Evolutionary conservation across 306 rosid species (phyloP).

Genomic region (Quercus wislizeni): DNA sequence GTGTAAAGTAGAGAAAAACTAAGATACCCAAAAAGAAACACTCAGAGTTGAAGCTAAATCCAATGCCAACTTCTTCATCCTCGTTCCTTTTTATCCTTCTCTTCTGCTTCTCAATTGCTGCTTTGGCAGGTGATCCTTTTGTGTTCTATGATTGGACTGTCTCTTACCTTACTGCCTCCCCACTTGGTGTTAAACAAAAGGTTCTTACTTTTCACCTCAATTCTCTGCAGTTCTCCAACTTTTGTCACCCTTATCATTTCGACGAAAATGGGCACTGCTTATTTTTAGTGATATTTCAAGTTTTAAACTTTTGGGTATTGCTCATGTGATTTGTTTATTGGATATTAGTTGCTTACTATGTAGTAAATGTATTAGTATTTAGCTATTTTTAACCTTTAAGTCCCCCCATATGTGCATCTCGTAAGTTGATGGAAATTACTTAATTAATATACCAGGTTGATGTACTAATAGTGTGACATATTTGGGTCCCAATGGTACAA

Average conservation of each 20-base stretch:
- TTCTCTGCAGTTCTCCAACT: slow-evolving; percentile 5
- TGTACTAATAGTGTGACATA: no score
- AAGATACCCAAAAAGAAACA: not conserved
- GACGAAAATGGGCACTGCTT: not conserved
- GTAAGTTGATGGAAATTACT: no score
- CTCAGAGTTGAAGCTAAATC: not conserved
- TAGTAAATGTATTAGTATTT: not conserved
- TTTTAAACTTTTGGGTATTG: not conserved
- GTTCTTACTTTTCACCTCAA: slow-evolving; percentile 28
- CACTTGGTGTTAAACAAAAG: slow-evolving; percentile 75
- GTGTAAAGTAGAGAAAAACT: not conserved
- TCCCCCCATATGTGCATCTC: no score
- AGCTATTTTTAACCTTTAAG: no score
- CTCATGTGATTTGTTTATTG: not conserved
- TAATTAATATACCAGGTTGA: no score
- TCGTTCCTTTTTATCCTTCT: slow-evolving; percentile 26
- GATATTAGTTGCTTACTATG: not conserved
- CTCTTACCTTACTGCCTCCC: slow-evolving; percentile 61
- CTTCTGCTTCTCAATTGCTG: slow-evolving; percentile 34
- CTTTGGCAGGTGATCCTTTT: slow-evolving; percentile 71
- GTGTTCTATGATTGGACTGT: slow-evolving; percentile 78
- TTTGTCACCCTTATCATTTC: not conserved
- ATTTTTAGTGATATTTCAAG: not conserved
- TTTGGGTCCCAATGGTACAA: no score
- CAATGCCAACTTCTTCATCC: slow-evolving; percentile 36